A percentile compares a stretch with the other conserved stretches of the same genome.
phyloP scores from a whole-genome alignment of 495 filamentous ascomycete genomes.

The Aspergillus affinis region DNA sequence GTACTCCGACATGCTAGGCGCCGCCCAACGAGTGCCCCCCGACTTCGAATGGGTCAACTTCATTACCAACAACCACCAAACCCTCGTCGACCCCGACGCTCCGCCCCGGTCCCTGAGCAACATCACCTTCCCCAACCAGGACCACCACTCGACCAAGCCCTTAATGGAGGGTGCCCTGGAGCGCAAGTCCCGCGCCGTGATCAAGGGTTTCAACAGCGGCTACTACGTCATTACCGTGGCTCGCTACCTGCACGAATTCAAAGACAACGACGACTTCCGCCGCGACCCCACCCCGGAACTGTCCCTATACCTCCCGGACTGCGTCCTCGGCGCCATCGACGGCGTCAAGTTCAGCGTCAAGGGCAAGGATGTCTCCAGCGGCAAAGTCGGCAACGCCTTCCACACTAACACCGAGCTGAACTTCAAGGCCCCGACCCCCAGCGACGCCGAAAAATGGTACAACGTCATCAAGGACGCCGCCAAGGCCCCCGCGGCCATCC shows the following conservation, averaged over 20 bases:
- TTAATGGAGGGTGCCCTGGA: constrained; percentile 85
- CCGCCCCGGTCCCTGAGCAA: constrained; percentile 67
- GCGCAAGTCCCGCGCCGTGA: constrained; percentile 77
- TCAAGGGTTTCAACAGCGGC: constrained; percentile 71
- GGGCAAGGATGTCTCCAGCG: constrained; percentile 78
- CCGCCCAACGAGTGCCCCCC: constrained; percentile 75
- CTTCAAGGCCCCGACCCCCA: constrained; percentile 72
- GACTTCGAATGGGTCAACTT: constrained; percentile 95
- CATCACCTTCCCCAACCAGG: constrained; percentile 83
- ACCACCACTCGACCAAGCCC: constrained; percentile 75
- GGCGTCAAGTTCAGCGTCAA: constrained; percentile 90
- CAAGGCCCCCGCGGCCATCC: constrained; percentile 17
- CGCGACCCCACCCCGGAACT: constrained; percentile 82
- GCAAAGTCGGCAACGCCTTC: constrained; percentile 58
- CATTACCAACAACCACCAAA: constrained; percentile 59
- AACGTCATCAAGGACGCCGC: constrained; percentile 58
- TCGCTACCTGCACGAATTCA: constrained; percentile 92
- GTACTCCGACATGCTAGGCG: constrained; percentile 78
- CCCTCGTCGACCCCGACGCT: constrained; percentile 77
- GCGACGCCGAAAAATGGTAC: constrained; percentile 80
- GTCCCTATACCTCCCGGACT: constrained; percentile 91
- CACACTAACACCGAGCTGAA: constrained; percentile 61
- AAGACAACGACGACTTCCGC: constrained; percentile 81
- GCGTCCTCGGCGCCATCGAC: constrained; percentile 68
- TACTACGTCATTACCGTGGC: constrained; percentile 89